phyloP scores from a whole-genome alignment of 2,329 filamentous ascomycete species.

The Ampelomyces quisqualis region DNA sequence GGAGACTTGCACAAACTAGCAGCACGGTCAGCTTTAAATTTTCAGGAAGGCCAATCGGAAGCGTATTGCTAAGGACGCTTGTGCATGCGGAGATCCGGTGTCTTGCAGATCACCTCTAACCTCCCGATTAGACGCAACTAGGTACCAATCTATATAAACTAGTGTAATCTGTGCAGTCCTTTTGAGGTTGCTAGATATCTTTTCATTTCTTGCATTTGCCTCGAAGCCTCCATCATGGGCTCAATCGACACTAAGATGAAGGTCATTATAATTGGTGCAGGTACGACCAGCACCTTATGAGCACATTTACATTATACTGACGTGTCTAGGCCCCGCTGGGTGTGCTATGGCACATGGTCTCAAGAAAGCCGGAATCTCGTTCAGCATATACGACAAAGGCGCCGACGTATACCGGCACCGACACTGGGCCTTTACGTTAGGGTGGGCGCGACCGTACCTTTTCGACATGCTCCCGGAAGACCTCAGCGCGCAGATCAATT shows the following conservation, averaged over 20 bases:
- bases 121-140: constrained; percentile 11
- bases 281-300: constrained; percentile 6
- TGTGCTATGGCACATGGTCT: constrained; percentile 47
- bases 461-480: constrained; percentile 35
- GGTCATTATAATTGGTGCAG: constrained; percentile 30
- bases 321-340: constrained; percentile 43
- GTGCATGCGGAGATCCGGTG: constrained; percentile 23
- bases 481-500: constrained; percentile 25
- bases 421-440: constrained; percentile 44
- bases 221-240: background rate
- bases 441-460: constrained; percentile 38
- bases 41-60: constrained; percentile 8
- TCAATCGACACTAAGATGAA: constrained; percentile 16
- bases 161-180: too few species aligned
- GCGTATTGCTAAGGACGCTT: background rate
- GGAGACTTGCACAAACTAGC: too few species aligned
- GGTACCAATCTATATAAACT: constrained; percentile 2
- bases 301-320: background rate
- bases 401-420: constrained; percentile 29
- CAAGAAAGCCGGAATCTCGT: constrained; percentile 39
- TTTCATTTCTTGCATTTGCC: too few species aligned
- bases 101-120: constrained; percentile 10
- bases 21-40: too few species aligned
- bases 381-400: constrained; percentile 33
- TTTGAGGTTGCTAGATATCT: too few species aligned